phyloP scores from a whole-genome alignment of 2,329 filamentous ascomycete genomes.

The Penicillium sp. region DNA sequence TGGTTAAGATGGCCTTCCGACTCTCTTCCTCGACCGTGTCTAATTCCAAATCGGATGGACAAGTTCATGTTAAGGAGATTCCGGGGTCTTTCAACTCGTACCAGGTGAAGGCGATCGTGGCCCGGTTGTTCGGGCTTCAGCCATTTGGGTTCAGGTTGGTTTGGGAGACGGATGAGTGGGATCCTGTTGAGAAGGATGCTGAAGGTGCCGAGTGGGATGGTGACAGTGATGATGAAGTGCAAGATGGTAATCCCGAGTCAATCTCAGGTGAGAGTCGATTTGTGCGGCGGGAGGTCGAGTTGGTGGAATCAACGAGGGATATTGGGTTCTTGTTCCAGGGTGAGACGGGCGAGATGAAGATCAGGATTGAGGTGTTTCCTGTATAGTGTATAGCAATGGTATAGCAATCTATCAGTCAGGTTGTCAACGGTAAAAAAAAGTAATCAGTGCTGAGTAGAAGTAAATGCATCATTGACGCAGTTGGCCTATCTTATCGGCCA shows the following conservation, averaged over 20 bases:
- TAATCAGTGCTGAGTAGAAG: too few relatives aligned
- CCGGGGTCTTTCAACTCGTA: constrained; percentile 78
- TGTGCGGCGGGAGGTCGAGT: constrained; percentile 71
- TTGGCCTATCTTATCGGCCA: constrained; percentile 22
- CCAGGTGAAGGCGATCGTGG: constrained; percentile 70
- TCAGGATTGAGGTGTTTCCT: constrained; percentile 58
- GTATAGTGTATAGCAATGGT: too few relatives aligned
- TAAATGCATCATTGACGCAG: not conserved
- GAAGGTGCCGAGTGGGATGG: constrained; percentile 49
- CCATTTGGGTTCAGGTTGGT: constrained; percentile 64
- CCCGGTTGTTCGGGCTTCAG: constrained; percentile 60
- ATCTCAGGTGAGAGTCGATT: constrained; percentile 51
- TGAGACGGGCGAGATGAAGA: constrained; percentile 63
- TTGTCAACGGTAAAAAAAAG: not conserved
- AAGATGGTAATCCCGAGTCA: not conserved
- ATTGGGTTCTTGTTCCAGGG: constrained; percentile 68
- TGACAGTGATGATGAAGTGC: constrained; percentile 33
- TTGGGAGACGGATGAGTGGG: constrained; percentile 90
- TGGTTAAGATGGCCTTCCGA: constrained; percentile 60
- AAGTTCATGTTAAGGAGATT: constrained; percentile 50
- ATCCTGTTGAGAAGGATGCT: constrained; percentile 64
- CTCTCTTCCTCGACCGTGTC: constrained; percentile 33
- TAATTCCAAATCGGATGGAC: not conserved
- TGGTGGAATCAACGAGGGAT: constrained; percentile 72
- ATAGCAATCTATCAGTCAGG: not conserved